phyloP scores from a whole-genome alignment of 768 basidiomycete genomes.

The Rhizopogon sp. region DNA sequence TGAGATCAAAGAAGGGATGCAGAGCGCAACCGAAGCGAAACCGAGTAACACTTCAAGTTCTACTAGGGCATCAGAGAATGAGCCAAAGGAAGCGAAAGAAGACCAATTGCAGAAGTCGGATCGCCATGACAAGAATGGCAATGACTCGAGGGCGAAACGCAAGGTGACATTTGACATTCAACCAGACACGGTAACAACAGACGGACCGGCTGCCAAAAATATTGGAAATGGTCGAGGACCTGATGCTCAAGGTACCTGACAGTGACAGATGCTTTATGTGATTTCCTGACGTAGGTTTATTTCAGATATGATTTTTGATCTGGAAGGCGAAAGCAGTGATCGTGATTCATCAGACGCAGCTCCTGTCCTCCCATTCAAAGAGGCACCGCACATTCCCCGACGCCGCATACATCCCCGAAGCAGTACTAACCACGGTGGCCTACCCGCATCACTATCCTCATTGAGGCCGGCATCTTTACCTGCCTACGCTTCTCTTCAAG shows the following conservation, averaged over 20 bases:
- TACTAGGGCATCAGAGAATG: constrained; percentile 6
- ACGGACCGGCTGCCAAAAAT: constrained; percentile 28
- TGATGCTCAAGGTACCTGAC: constrained; percentile 41
- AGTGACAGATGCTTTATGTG: not conserved
- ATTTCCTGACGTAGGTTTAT: constrained; percentile 2
- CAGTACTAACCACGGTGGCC: constrained; percentile 29
- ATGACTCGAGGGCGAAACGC: constrained; percentile 48
- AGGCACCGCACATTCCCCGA: constrained; percentile 19
- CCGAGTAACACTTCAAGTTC: constrained; percentile 9
- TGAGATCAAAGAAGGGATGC: constrained; percentile 7
- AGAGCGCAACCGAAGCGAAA: constrained; percentile 6
- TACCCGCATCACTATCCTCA: constrained; percentile 53
- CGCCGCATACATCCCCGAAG: constrained; percentile 21
- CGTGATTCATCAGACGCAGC: constrained; percentile 28
- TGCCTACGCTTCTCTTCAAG: constrained; percentile 51
- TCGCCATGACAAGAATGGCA: constrained; percentile 17
- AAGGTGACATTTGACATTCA: constrained; percentile 74
- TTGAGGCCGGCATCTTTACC: constrained; percentile 71
- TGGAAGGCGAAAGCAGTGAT: constrained; percentile 49
- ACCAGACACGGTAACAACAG: constrained; percentile 47
- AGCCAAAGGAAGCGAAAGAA: constrained; percentile 7
- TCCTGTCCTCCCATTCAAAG: constrained; percentile 32
- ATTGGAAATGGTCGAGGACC: constrained; percentile 26
- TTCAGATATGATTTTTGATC: constrained; percentile 63
- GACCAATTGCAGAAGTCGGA: constrained; percentile 15